Evolutionary conservation across 768 basidiomycete genomes (phyloP), one percentile per base, ranked within the genome.

Genomic region (Auricularia heimuer): DNA sequence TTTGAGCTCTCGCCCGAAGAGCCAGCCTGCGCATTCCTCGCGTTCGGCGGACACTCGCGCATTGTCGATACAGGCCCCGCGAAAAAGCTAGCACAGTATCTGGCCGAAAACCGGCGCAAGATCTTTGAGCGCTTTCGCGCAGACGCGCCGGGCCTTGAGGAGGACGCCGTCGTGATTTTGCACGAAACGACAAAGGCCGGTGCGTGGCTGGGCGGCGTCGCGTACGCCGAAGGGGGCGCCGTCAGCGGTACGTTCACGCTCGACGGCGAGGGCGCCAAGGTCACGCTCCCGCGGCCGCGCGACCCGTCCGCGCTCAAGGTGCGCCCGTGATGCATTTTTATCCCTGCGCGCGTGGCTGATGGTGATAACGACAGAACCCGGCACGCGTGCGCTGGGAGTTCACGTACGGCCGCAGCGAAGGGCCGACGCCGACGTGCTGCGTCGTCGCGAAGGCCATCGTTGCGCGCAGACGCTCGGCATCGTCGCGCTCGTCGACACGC

Each of bases 171-270:
- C 56, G 56, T 60, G 6, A 29, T 60, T 12, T 18, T 60, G 34
- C 56, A 60, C 34, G 56, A 60, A 1, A 60, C 56, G 56, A 60
- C 56, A 0, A 60, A 60, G 29, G 56, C 56, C 33, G 56, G 56
- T 29, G 56, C 56, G 56, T 60, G 56, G 56, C 56, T 60, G 24
- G 56, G 56, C 56, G 56, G 56, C 11, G 56, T 60, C 16, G 56
- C 56, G 34, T 60, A 60, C 34, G 16, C 56, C 16, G 14, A 29
- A 29, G 29, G 29, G 12, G 56, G 56, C 56, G 56, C 56, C 24
- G 56, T 60, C 24, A 24, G 16, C 11, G 56, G 56, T 29, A n/a
- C 56, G 24, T 60, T 60, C 56, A 60, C 56, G 6, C 56, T 60
- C 11, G 56, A 60, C 1, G 34, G 56, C 56, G 14, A 60, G 34